A percentile compares a stretch with the other conserved stretches of the same genome.
Conservation (phyloP, 192 early-diverging fungal species). For the Coemansia sp. region DNA sequence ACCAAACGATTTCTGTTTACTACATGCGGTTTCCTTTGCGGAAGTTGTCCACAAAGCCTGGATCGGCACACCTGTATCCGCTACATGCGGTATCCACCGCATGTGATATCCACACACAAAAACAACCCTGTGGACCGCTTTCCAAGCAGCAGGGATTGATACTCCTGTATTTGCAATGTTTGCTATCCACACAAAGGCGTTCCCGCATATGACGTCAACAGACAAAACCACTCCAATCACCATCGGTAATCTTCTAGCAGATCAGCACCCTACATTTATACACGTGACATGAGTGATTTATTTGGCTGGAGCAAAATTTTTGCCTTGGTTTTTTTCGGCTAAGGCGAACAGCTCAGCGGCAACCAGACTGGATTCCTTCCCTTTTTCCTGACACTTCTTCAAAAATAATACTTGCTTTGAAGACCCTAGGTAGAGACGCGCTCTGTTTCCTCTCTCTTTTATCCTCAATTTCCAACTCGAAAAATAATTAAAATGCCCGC, state of each 20-base stretch:
- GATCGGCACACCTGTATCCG: too few species aligned
- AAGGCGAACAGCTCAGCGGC: background rate
- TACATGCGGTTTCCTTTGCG: too few species aligned
- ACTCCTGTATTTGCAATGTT: too few species aligned
- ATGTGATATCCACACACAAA: too few species aligned
- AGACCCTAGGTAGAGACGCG: constrained; percentile 55
- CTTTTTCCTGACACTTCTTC: constrained; percentile 49
- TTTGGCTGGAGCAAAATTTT: constrained; percentile 2
- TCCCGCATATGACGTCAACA: background rate
- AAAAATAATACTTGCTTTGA: constrained; percentile 22
- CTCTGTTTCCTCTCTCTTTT: constrained; percentile 23
- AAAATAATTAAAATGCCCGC: constrained; percentile 40
- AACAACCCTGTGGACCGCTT: too few species aligned
- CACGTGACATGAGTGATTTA: background rate
- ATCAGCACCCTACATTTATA: background rate
- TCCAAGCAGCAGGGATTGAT: too few species aligned
- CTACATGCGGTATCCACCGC: too few species aligned
- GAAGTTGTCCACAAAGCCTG: too few species aligned
- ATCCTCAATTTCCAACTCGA: background rate
- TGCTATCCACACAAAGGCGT: too few species aligned
- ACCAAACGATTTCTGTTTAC: too few species aligned
- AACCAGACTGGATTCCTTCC: constrained; percentile 15
- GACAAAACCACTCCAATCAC: background rate
- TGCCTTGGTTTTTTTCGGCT: background rate
- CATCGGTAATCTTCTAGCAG: background rate